phyloP scores from a whole-genome alignment of 2,329 filamentous ascomycete genomes.

The Escovopsis sp. region DNA sequence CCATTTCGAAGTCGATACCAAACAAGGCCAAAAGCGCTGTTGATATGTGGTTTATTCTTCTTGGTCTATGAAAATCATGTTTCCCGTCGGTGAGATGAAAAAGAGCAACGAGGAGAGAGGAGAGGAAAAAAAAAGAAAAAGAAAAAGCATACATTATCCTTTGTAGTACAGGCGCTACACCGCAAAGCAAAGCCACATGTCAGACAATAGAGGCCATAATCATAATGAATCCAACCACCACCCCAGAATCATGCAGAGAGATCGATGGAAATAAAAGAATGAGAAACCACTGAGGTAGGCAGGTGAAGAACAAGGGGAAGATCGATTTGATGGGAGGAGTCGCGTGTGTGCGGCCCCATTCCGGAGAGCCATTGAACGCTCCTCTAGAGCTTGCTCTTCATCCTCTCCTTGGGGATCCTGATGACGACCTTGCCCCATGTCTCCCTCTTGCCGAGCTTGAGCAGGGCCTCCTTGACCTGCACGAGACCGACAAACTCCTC shows the following conservation, averaged over 20 bases:
- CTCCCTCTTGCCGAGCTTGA: conserved; percentile 62
- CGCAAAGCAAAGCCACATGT: neutral
- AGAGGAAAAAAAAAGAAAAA: too few relatives aligned
- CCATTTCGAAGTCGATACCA: too few relatives aligned
- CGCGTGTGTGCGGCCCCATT: neutral
- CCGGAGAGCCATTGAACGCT: too few relatives aligned
- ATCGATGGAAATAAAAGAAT: too few relatives aligned
- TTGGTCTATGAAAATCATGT: neutral
- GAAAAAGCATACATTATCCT: too few relatives aligned
- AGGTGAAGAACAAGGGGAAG: too few relatives aligned
- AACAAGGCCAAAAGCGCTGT: neutral
- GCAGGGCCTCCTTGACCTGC: conserved; percentile 58
- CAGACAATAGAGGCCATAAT: too few relatives aligned
- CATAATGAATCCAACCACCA: neutral
- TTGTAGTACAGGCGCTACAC: neutral
- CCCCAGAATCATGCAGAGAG: too few relatives aligned
- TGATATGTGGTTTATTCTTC: neutral
- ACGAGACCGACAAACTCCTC: conserved; percentile 73
- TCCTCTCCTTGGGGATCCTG: conserved; percentile 56
- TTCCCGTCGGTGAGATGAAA: too few relatives aligned
- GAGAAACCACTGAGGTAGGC: too few relatives aligned
- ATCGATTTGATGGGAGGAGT: neutral
- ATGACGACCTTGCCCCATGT: conserved; percentile 97
- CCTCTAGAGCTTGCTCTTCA: conserved; percentile 35
- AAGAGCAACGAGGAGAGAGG: too few relatives aligned